phyloP scores from a whole-genome alignment of 2,329 filamentous ascomycete species.

The Diaporthe batatas region DNA sequence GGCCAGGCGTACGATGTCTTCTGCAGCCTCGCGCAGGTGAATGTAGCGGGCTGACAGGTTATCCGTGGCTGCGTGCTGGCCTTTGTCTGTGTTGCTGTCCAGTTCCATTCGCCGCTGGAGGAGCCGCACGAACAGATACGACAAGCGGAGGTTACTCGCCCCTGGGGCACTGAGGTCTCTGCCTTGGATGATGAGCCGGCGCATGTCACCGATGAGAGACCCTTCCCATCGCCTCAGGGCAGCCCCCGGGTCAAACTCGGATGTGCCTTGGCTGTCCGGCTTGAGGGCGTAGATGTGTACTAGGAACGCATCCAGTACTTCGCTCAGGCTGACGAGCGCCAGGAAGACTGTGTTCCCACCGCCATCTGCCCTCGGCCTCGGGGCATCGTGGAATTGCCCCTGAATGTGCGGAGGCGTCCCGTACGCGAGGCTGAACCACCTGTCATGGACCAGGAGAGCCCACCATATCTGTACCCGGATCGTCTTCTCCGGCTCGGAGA shows the following conservation, averaged over 20 bases:
- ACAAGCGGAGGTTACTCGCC: slow-evolving; percentile 64
- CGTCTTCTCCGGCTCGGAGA: slow-evolving; percentile 63
- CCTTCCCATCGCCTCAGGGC: slow-evolving; percentile 61
- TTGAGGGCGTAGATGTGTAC: slow-evolving; percentile 44
- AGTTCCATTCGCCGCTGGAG: slow-evolving; percentile 62
- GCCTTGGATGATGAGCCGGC: slow-evolving; percentile 58
- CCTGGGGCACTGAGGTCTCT: slow-evolving; percentile 57
- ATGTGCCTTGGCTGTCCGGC: slow-evolving; percentile 37
- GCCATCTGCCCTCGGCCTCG: slow-evolving; percentile 44
- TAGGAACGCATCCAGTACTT: slow-evolving; percentile 54
- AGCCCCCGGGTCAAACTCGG: slow-evolving; percentile 52
- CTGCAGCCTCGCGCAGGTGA: slow-evolving; percentile 58
- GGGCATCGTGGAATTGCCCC: slow-evolving; percentile 62
- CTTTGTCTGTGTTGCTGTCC: slow-evolving; percentile 53
- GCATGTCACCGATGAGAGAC: slow-evolving; percentile 53
- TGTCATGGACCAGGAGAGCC: slow-evolving; percentile 66
- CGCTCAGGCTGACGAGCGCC: slow-evolving; percentile 59
- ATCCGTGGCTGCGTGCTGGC: slow-evolving; percentile 5
- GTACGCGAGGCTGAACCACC: slow-evolving; percentile 67
- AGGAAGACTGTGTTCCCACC: slow-evolving; percentile 54
- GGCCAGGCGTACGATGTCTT: slow-evolving; percentile 63
- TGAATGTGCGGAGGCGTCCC: slow-evolving; percentile 65
- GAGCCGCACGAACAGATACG: slow-evolving; percentile 63
- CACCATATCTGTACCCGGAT: slow-evolving; percentile 69
- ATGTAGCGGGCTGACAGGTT: slow-evolving; percentile 52